Conservation (phyloP, 306 rosid species). For the Ziziphus jujuba region DNA sequence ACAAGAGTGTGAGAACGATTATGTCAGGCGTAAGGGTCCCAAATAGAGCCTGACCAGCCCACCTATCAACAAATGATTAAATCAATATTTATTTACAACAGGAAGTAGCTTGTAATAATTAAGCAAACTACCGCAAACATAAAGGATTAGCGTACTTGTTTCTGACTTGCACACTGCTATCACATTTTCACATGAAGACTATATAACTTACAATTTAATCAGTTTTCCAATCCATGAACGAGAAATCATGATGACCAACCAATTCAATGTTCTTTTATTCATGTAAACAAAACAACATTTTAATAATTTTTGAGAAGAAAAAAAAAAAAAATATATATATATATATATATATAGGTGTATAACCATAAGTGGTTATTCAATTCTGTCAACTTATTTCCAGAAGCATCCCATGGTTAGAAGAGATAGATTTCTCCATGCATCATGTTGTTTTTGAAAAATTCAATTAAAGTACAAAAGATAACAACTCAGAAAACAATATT, state of each 20-base stretch:
- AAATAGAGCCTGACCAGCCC: constrained; percentile 99
- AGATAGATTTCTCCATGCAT: neutral
- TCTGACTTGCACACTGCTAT: neutral
- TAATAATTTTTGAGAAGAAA: neutral
- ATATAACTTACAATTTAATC: neutral
- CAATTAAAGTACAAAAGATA: neutral
- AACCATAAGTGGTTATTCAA: neutral
- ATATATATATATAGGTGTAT: too few species aligned
- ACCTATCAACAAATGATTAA: constrained; percentile 55
- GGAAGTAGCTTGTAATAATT: neutral
- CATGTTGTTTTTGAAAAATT: too few species aligned
- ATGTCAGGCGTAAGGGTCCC: constrained; percentile 94
- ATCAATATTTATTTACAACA: constrained; percentile 7
- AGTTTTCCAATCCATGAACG: neutral
- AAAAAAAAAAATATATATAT: too few species aligned
- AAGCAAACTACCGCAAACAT: constrained; percentile 1
- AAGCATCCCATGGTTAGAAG: neutral
- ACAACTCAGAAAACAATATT: constrained; percentile 3
- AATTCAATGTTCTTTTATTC: neutral
- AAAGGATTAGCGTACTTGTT: neutral
- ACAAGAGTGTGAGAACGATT: constrained; percentile 77
- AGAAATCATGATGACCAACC: neutral
- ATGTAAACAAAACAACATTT: neutral
- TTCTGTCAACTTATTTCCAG: neutral
- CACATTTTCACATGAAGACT: neutral